These are phyloP conservation scores for Myxozyma monticola DNA, from an alignment of 805 yeast species.

Conservation along the genomic window DNA sequence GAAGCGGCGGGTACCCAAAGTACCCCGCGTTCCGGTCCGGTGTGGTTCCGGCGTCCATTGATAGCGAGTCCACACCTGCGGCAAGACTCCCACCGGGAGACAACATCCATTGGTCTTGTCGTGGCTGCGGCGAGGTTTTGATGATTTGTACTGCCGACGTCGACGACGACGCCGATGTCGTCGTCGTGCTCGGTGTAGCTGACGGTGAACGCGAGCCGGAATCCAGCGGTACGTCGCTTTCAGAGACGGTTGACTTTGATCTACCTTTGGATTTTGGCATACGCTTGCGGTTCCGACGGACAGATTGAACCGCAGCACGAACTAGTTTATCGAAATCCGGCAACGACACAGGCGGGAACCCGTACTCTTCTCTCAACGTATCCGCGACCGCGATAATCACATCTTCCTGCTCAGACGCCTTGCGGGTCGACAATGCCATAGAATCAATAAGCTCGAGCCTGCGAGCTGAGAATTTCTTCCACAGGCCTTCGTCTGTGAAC, in stretches of 20 bases:
- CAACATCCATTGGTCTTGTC: not conserved
- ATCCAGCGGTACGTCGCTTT: constrained; percentile 5
- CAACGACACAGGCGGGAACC: constrained; percentile 57
- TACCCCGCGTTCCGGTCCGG: no score
- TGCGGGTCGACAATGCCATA: constrained; percentile 58
- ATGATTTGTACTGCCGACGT: no score
- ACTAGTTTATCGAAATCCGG: constrained; percentile 86
- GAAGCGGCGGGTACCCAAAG: no score
- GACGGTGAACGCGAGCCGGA: not conserved
- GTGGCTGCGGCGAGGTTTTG: no score
- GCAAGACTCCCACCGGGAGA: not conserved
- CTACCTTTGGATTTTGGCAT: constrained; percentile 44
- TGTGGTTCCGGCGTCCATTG: not conserved
- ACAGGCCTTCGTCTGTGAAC: constrained; percentile 75
- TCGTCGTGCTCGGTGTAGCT: no score
- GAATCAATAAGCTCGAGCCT: constrained; percentile 85
- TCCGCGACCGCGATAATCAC: constrained; percentile 78
- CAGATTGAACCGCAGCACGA: constrained; percentile 91
- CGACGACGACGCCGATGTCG: no score
- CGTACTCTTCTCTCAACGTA: constrained; percentile 73
- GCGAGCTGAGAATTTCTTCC: constrained; percentile 91
- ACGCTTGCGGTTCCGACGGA: constrained; percentile 80
- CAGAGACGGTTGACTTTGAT: constrained; percentile 15
- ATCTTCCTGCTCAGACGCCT: constrained; percentile 91
- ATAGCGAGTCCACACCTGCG: not conserved